Conservation (phyloP, 768 basidiomycete species). For the Coprinellus micaceus region DNA sequence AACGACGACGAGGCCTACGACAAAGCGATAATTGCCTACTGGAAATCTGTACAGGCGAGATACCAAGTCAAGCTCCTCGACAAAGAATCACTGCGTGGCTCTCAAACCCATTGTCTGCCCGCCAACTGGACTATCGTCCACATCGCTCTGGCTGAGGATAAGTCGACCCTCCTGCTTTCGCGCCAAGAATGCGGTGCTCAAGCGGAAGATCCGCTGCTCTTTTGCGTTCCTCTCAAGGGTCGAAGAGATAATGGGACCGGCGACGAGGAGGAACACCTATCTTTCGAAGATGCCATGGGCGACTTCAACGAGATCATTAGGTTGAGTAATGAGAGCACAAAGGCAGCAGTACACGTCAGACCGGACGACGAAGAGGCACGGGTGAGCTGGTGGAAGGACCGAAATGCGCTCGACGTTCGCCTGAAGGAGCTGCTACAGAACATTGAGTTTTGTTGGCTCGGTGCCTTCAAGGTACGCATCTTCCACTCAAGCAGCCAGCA, state of each 20-base stretch:
- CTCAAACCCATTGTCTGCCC: conserved; percentile 51
- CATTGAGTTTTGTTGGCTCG: conserved; percentile 95
- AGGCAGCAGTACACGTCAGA: conserved; percentile 67
- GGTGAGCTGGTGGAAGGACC: conserved; percentile 82
- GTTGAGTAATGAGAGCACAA: conserved; percentile 74
- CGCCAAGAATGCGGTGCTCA: conserved; percentile 58
- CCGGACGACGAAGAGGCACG: conserved; percentile 62
- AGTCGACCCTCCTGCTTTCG: conserved; percentile 77
- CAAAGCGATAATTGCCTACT: conserved; percentile 51
- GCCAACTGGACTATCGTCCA: conserved; percentile 79
- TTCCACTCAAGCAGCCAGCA: background rate
- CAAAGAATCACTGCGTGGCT: conserved; percentile 37
- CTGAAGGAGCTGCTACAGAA: conserved; percentile 72
- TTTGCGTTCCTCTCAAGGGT: conserved; percentile 86
- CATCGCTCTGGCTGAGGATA: conserved; percentile 80
- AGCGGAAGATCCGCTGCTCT: conserved; percentile 60
- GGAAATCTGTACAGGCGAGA: conserved; percentile 53
- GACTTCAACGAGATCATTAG: conserved; percentile 80
- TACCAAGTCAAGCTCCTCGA: conserved; percentile 48
- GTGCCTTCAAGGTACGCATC: conserved; percentile 84
- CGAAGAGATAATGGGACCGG: conserved; percentile 69
- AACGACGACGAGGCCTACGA: conserved; percentile 32
- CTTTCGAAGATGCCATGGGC: conserved; percentile 65
- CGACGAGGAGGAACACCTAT: conserved; percentile 65
- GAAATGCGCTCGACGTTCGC: conserved; percentile 71